Conservation (phyloP, 2,329 filamentous ascomycete species). For the Westerdykella sp. region DNA sequence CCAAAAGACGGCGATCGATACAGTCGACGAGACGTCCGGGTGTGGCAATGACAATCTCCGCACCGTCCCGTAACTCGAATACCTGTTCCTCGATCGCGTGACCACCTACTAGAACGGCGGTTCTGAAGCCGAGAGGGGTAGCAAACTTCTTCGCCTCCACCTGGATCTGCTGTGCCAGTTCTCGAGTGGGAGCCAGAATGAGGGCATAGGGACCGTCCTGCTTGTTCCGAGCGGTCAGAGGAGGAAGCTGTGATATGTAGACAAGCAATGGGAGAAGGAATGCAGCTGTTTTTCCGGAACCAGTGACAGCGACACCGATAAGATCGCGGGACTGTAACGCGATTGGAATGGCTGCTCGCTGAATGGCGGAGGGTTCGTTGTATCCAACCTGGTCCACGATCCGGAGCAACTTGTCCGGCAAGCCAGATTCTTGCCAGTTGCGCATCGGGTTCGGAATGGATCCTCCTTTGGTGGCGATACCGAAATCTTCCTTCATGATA, state of each 20-base stretch:
- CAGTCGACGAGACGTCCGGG: conserved; percentile 95
- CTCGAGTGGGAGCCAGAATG: conserved; percentile 91
- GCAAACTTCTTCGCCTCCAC: conserved; percentile 91
- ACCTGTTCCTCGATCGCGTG: conserved; percentile 92
- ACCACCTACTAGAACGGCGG: conserved; percentile 96
- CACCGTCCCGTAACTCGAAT: conserved; percentile 81
- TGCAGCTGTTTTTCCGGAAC: conserved; percentile 96
- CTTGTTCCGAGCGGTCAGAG: conserved; percentile 76
- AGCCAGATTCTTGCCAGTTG: conserved; percentile 76
- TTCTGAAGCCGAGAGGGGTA: conserved; percentile 80
- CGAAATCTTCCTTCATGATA: conserved; percentile 99
- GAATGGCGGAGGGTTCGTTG: conserved; percentile 83
- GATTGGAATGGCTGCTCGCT: conserved; percentile 91
- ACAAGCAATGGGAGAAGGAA: conserved; percentile 88
- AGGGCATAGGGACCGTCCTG: conserved; percentile 97
- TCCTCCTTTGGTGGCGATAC: conserved; percentile 89
- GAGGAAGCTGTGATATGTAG: conserved; percentile 87
- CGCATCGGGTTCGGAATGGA: conserved; percentile 94
- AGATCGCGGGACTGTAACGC: conserved; percentile 87
- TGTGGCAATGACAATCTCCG: conserved; percentile 97
- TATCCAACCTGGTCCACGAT: conserved; percentile 84
- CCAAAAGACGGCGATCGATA: conserved; percentile 85
- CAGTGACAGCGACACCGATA: conserved; percentile 96
- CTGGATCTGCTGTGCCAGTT: conserved; percentile 96
- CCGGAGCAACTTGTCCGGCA: conserved; percentile 71